These are phyloP conservation scores for Trichoderma sp. DNA, from an alignment of 2,329 filamentous ascomycete genomes.

Conservation along the genomic window DNA sequence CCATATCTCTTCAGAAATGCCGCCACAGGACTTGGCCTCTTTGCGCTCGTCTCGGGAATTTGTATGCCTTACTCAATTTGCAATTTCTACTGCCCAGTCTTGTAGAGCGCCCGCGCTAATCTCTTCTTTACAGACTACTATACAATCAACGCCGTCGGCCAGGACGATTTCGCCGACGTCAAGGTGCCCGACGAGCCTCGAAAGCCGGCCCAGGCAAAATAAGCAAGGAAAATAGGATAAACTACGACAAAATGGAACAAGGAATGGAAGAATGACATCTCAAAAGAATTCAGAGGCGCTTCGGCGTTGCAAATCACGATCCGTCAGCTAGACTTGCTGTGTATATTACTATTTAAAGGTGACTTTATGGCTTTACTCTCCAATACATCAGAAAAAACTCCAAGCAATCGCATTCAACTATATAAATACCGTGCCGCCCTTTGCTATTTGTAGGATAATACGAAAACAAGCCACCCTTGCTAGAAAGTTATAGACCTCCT, in stretches of 20 bases:
- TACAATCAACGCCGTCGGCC: constrained; percentile 80
- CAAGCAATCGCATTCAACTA: constrained; percentile 11
- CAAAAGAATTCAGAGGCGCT: not conserved
- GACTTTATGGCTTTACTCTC: not conserved
- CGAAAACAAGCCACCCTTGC: constrained; percentile 20
- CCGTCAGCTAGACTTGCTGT: constrained; percentile 13
- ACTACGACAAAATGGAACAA: not conserved
- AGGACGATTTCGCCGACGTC: constrained; percentile 96
- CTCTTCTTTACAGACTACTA: constrained; percentile 50
- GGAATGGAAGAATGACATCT: not conserved
- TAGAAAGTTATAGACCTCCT: constrained; percentile 14
- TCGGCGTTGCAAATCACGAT: constrained; percentile 8
- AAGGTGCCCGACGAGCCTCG: constrained; percentile 76
- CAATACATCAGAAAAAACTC: not conserved
- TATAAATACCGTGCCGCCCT: constrained; percentile 4
- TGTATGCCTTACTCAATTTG: constrained; percentile 64
- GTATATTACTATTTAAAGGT: constrained; percentile 9
- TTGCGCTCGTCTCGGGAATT: constrained; percentile 75
- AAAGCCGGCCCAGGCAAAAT: constrained; percentile 46
- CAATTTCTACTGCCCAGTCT: not conserved
- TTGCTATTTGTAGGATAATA: not conserved
- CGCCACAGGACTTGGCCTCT: constrained; percentile 73
- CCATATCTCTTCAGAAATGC: constrained; percentile 92
- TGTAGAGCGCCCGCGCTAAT: not conserved
- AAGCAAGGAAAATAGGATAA: not conserved